Evolutionary conservation across 306 rosid species (phyloP).

Genomic region (Sesbania bispinosa): DNA sequence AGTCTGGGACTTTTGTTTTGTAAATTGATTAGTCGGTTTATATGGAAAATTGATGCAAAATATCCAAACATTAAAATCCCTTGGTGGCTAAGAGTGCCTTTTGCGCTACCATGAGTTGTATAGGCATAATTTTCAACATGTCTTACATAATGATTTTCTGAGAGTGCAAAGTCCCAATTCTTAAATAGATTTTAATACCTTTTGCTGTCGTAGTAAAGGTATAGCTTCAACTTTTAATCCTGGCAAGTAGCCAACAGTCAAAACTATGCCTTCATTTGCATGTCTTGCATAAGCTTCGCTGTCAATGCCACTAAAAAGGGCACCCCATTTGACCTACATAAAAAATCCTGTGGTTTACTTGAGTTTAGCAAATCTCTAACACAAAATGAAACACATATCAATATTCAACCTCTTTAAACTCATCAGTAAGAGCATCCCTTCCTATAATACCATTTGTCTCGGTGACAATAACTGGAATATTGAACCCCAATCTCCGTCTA

Average conservation of each 20-base stretch:
- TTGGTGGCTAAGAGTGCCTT: neutral
- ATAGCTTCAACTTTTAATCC: conserved; percentile 67
- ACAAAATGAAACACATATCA: neutral
- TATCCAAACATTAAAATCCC: conserved; percentile 8
- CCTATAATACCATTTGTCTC: conserved; percentile 58
- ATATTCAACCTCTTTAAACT: conserved; percentile 59
- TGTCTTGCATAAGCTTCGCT: conserved; percentile 31
- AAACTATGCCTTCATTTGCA: conserved; percentile 49
- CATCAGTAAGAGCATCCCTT: conserved; percentile 53
- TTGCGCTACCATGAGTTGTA: neutral
- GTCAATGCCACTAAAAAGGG: conserved; percentile 29
- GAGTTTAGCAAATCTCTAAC: neutral
- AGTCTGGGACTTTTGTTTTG: neutral
- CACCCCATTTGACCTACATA: conserved; percentile 53
- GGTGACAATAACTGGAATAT: conserved; percentile 49
- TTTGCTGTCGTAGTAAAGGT: conserved; percentile 35
- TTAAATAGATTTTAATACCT: conserved; percentile 32
- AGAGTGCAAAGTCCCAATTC: neutral
- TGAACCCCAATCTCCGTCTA: conserved; percentile 39
- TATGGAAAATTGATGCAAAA: neutral
- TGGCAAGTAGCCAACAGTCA: conserved; percentile 68
- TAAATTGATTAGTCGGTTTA: neutral
- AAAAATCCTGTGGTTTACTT: neutral
- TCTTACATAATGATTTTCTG: neutral
- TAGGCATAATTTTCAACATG: neutral